These are phyloP conservation scores for Allantophomopsis cytisporea DNA, from an alignment of 2,329 filamentous ascomycete genomes.

Conservation along the genomic window DNA sequence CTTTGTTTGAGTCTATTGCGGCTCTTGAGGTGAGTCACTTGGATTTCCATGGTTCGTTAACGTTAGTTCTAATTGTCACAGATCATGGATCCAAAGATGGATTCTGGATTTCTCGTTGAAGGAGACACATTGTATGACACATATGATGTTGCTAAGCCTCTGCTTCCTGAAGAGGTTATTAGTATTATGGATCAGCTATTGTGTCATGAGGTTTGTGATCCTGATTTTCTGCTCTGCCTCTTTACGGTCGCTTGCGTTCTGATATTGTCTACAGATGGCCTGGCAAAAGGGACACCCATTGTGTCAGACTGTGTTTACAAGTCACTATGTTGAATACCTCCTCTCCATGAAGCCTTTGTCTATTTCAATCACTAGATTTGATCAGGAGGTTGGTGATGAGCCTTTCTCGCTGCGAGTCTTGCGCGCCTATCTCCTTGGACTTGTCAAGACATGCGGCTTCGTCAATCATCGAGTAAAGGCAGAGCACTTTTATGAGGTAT, in stretches of 20 bases:
- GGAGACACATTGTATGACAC: conserved; percentile 74
- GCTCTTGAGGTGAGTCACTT: conserved; percentile 51
- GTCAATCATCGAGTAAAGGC: conserved; percentile 64
- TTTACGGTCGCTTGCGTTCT: conserved; percentile 1
- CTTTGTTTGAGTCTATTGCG: conserved; percentile 85
- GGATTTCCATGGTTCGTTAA: conserved; percentile 1
- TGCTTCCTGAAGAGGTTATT: conserved; percentile 68
- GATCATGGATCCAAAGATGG: conserved; percentile 99
- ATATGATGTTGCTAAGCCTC: conserved; percentile 56
- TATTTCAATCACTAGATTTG: conserved; percentile 23
- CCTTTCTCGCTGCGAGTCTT: conserved; percentile 49
- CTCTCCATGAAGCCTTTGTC: conserved; percentile 54
- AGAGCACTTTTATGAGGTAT: conserved; percentile 85
- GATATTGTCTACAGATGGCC: conserved; percentile 51
- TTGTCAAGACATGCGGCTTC: conserved; percentile 71
- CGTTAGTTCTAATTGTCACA: conserved; percentile 22
- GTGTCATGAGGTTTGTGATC: conserved; percentile 58
- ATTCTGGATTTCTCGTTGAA: conserved; percentile 71
- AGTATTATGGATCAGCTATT: conserved; percentile 91
- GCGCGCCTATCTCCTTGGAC: conserved; percentile 71
- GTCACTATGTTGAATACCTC: conserved; percentile 75
- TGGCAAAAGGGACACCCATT: conserved; percentile 96
- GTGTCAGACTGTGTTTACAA: conserved; percentile 89
- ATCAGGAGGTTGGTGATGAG: conserved; percentile 17
- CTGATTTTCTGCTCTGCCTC: not conserved